phyloP scores from a whole-genome alignment of 2,329 filamentous ascomycete species.

The Aspergillus japonicus region DNA sequence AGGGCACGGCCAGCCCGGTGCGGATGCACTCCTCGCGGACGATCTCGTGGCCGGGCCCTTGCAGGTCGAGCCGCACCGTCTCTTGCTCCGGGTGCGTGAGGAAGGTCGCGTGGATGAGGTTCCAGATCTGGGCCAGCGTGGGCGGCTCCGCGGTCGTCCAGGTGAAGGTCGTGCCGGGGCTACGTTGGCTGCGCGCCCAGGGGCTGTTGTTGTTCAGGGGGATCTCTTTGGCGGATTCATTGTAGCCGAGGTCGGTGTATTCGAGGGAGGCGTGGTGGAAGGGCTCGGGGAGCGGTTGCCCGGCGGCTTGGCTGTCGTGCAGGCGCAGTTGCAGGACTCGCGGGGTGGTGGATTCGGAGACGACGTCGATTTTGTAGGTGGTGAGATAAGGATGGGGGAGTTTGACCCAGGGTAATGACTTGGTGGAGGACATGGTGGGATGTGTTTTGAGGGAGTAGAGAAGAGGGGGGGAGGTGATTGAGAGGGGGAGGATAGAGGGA shows the following conservation, averaged over 20 bases:
- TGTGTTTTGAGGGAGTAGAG: background rate
- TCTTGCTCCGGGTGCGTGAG: slow-evolving; percentile 35
- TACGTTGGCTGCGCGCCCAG: slow-evolving; percentile 38
- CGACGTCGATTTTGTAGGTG: slow-evolving; percentile 39
- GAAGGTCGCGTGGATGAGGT: slow-evolving; percentile 37
- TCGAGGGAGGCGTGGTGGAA: slow-evolving; percentile 41
- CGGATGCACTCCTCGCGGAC: slow-evolving; percentile 43
- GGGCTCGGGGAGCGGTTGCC: slow-evolving; percentile 35
- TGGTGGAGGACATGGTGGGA: background rate
- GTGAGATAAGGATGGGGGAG: slow-evolving; percentile 50
- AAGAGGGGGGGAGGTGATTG: background rate
- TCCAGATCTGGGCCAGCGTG: slow-evolving; percentile 41
- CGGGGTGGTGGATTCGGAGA: slow-evolving; percentile 27
- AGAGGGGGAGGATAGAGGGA: background rate
- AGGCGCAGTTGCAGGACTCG: slow-evolving; percentile 33
- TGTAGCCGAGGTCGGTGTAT: slow-evolving; percentile 38
- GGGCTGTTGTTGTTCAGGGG: slow-evolving; percentile 37
- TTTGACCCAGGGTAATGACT: slow-evolving; percentile 41
- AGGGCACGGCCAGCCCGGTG: slow-evolving; percentile 29
- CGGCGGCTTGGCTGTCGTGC: slow-evolving; percentile 31
- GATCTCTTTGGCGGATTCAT: slow-evolving; percentile 26
- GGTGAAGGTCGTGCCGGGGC: slow-evolving; percentile 31
- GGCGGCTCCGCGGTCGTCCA: slow-evolving; percentile 34
- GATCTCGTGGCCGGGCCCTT: slow-evolving; percentile 37
- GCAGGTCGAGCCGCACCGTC: slow-evolving; percentile 34